Evolutionary conservation across 176 grass and related monocot genomes (phyloP).

Genomic region (Pharus latifolius): DNA sequence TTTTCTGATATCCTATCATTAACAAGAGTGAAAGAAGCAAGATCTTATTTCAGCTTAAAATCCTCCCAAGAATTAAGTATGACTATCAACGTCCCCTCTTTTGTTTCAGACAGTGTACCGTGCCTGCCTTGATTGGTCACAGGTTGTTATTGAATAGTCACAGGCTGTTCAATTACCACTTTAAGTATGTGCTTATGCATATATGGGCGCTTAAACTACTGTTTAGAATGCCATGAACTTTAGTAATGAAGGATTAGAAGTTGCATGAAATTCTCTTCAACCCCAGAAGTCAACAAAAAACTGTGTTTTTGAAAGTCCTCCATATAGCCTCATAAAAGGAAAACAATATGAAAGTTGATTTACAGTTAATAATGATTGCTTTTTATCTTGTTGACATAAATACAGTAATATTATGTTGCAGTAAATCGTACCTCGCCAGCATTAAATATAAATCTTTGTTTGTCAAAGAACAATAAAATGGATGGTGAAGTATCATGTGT

Average conservation of each 20-base stretch:
- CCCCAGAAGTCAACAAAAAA: not conserved
- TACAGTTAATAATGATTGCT: not conserved
- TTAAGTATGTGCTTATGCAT: not conserved
- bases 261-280: not conserved
- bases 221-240: not conserved
- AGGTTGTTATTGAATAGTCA: too few species aligned
- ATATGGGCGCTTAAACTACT: not conserved
- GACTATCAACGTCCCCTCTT: too few species aligned
- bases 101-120: too few species aligned
- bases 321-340: not conserved
- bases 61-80: too few species aligned
- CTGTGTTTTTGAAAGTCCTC: not conserved
- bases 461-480: conserved; percentile 91
- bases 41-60: too few species aligned
- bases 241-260: not conserved
- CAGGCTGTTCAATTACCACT: too few species aligned
- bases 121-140: too few species aligned
- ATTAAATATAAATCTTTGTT: conserved; percentile 91
- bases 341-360: not conserved
- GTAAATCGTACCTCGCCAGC: conserved; percentile 71
- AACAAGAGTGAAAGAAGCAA: too few species aligned
- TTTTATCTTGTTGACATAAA: conserved; percentile 8
- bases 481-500: conserved; percentile 93
- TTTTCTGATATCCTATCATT: too few species aligned
- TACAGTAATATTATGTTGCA: not conserved